Percentiles rank a stretch among this genome's conserved stretches.
Conservation (phyloP, 768 basidiomycete species). For the Russula griseocarnosa region DNA sequence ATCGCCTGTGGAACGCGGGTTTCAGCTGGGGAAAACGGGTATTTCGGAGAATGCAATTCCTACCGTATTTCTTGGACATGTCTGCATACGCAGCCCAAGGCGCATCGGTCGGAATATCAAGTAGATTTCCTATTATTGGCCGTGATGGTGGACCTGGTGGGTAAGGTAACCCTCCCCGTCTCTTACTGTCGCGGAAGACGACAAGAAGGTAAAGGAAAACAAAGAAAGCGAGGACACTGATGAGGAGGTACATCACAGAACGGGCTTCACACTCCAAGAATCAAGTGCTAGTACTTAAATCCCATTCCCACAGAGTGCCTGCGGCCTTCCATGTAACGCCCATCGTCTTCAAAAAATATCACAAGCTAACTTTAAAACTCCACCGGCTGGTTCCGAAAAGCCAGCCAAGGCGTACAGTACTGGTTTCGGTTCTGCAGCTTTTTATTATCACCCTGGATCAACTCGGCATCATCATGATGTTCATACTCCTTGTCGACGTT, state of each 20-base stretch:
- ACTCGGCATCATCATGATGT: no score
- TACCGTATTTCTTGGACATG: constrained; percentile 11
- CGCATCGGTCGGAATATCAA: constrained; percentile 6
- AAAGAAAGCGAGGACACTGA: neutral
- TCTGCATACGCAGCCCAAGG: neutral
- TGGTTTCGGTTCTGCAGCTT: no score
- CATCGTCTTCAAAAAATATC: no score
- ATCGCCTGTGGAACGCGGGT: neutral
- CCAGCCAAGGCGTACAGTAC: no score
- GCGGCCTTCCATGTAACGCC: no score
- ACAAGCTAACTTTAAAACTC: no score
- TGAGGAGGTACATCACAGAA: neutral
- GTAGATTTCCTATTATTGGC: constrained; percentile 12
- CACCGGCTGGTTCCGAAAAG: no score
- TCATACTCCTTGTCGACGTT: no score
- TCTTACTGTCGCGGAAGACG: neutral
- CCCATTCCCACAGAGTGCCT: no score
- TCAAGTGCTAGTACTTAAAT: no score
- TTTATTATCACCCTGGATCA: no score
- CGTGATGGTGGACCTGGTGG: neutral
- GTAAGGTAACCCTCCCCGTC: constrained; percentile 10
- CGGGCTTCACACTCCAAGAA: neutral
- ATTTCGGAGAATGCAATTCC: neutral
- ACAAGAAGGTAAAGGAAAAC: neutral
- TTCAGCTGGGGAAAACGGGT: neutral